Conservation (phyloP, 2,329 filamentous ascomycete genomes). For the Claviceps sp. region DNA sequence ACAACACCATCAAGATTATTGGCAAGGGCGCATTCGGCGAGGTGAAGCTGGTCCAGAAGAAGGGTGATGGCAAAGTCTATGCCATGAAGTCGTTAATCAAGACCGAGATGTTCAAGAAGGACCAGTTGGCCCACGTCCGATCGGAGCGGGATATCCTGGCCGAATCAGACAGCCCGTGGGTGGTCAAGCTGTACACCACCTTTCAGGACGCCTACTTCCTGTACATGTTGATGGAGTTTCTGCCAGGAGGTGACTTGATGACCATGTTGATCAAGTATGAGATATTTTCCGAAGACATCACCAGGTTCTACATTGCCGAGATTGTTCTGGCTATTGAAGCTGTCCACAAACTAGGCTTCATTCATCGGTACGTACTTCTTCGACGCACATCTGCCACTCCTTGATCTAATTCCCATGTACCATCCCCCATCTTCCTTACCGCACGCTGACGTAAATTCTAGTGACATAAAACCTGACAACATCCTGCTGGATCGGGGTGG, state of each 20-base stretch:
- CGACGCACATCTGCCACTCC: background rate
- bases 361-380: conserved; percentile 66
- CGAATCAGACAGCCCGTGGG: conserved; percentile 98
- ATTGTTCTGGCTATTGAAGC: conserved; percentile 97
- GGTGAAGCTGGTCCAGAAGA: conserved; percentile 94
- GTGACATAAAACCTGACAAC: conserved; percentile 98
- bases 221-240: conserved; percentile 99
- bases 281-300: conserved; percentile 98
- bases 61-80: conserved; percentile 91
- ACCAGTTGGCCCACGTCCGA: conserved; percentile 92
- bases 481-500: conserved; percentile 90
- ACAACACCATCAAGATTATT: conserved; percentile 93
- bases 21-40: conserved; percentile 98
- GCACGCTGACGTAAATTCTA: conserved; percentile 19
- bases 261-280: conserved; percentile 99
- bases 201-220: conserved; percentile 95
- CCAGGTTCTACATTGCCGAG: conserved; percentile 97
- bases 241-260: conserved; percentile 96
- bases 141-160: conserved; percentile 95
- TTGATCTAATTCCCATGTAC: background rate
- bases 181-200: conserved; percentile 95
- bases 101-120: conserved; percentile 99
- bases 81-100: conserved; percentile 98
- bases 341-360: conserved; percentile 94
- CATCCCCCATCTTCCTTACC: background rate